Conservation (phyloP, 176 grass and related monocot species). For the Saccharum officinarum region DNA sequence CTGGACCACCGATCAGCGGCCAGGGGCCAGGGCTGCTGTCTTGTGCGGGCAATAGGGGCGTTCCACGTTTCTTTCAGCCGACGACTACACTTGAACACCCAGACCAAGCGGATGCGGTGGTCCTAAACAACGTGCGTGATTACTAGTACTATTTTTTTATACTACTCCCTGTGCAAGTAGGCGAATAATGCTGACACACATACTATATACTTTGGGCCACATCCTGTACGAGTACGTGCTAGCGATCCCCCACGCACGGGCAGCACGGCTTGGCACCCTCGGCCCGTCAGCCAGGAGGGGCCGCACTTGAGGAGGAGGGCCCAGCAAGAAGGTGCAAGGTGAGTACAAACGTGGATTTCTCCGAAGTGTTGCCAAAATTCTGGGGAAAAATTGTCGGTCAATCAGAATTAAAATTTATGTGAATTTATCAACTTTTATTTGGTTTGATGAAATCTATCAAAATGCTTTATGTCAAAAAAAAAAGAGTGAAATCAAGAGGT, state of each 20-base stretch:
- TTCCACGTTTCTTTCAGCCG: constrained; percentile 18
- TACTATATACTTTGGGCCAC: not conserved
- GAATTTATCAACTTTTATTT: not conserved
- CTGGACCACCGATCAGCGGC: not conserved
- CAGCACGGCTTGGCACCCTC: not conserved
- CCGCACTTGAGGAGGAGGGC: not conserved
- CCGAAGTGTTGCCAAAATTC: not conserved
- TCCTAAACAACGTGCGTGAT: not conserved
- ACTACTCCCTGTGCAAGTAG: not conserved
- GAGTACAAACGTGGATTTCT: not conserved
- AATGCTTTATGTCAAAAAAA: too few relatives aligned
- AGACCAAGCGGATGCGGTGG: not conserved
- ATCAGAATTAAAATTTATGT: not conserved
- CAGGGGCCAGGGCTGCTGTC: not conserved
- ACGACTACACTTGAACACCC: not conserved
- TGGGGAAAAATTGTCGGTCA: too few relatives aligned
- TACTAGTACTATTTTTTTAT: not conserved
- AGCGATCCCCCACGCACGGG: not conserved
- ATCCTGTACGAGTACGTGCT: not conserved
- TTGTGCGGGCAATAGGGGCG: not conserved
- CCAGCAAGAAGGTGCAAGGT: not conserved
- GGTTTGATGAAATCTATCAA: not conserved
- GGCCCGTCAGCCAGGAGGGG: not conserved
- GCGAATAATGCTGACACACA: not conserved
- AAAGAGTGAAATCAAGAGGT: not conserved